Percentiles rank a stretch among this genome's conserved stretches.
Evolutionary conservation across 805 yeast species (phyloP).

Genomic region (Pichia gijzeniarum): DNA sequence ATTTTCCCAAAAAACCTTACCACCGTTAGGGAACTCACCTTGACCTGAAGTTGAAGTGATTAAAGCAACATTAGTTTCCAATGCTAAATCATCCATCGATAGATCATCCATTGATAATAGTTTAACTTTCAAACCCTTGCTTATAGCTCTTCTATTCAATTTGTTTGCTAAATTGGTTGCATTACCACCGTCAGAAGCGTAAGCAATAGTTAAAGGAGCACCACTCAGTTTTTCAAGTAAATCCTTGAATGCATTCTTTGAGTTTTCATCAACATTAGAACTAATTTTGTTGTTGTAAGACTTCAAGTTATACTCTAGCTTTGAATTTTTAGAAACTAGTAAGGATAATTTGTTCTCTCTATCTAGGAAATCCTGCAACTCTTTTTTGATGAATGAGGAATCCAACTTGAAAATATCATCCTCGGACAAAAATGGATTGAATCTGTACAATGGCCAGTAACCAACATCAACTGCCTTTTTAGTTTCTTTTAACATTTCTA

Average conservation of each 20-base stretch:
- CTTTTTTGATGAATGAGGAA: constrained; percentile 73
- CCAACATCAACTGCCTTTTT: constrained; percentile 88
- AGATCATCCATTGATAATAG: constrained; percentile 67
- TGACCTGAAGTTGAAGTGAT: constrained; percentile 77
- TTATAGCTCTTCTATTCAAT: constrained; percentile 69
- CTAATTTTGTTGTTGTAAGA: constrained; percentile 53
- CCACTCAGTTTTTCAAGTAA: constrained; percentile 85
- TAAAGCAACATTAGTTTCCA: constrained; percentile 63
- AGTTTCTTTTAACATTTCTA: constrained; percentile 76
- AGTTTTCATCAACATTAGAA: constrained; percentile 48
- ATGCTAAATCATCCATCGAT: constrained; percentile 64
- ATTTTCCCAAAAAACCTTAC: constrained; percentile 70
- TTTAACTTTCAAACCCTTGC: constrained; percentile 66
- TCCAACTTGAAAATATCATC: constrained; percentile 70
- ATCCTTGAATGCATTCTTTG: constrained; percentile 70
- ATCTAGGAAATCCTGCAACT: constrained; percentile 72
- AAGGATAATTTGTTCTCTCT: constrained; percentile 84
- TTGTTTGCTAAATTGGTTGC: constrained; percentile 80
- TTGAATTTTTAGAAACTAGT: constrained; percentile 64
- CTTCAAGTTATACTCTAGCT: constrained; percentile 68
- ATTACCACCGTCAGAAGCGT: constrained; percentile 89
- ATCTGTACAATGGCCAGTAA: constrained; percentile 94
- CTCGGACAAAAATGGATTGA: constrained; percentile 52
- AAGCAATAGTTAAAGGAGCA: constrained; percentile 81
- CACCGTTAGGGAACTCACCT: constrained; percentile 83